A percentile compares a stretch with the other conserved stretches of the same genome.
These are phyloP conservation scores for Arabis alpina DNA, from an alignment of 345 rosid species.

Conservation along the genomic window DNA sequence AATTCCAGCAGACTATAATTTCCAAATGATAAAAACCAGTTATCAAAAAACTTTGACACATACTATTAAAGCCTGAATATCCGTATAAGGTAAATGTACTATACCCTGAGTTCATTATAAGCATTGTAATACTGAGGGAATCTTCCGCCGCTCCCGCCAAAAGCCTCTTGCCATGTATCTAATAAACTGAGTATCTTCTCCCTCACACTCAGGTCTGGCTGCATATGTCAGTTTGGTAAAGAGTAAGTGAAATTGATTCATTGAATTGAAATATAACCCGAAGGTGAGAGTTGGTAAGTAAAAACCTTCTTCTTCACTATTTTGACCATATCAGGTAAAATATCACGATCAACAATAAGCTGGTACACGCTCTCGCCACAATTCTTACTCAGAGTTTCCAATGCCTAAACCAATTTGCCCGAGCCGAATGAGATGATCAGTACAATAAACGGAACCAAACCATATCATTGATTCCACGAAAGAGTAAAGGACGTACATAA, in stretches of 20 bases:
- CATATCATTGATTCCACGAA: neutral
- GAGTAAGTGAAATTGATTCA: slow-evolving; percentile 8
- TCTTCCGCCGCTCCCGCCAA: slow-evolving; percentile 79
- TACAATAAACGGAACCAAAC: slow-evolving; percentile 1
- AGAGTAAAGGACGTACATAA: slow-evolving; percentile 56
- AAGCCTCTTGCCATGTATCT: slow-evolving; percentile 69
- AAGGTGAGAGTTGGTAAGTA: slow-evolving; percentile 17
- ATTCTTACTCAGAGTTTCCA: slow-evolving; percentile 96
- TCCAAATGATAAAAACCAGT: slow-evolving; percentile 2
- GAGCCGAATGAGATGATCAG: slow-evolving; percentile 6
- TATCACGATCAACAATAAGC: slow-evolving; percentile 89
- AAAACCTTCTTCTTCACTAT: slow-evolving; percentile 96
- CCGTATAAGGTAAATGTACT: neutral
- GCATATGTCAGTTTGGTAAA: slow-evolving; percentile 44
- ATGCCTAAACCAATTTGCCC: slow-evolving; percentile 53
- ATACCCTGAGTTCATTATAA: slow-evolving; percentile 87
- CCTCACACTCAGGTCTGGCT: slow-evolving; percentile 93
- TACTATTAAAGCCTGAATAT: neutral
- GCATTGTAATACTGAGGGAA: slow-evolving; percentile 89
- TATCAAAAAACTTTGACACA: slow-evolving; percentile 19
- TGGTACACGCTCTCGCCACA: slow-evolving; percentile 87
- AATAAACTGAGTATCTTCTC: slow-evolving; percentile 82
- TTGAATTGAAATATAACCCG: slow-evolving; percentile 11
- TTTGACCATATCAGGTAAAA: slow-evolving; percentile 95
- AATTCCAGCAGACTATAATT: slow-evolving; percentile 72